These are phyloP conservation scores for Aspergillus aculeatus DNA, from an alignment of 2,329 filamentous ascomycete species.

Conservation along the genomic window DNA sequence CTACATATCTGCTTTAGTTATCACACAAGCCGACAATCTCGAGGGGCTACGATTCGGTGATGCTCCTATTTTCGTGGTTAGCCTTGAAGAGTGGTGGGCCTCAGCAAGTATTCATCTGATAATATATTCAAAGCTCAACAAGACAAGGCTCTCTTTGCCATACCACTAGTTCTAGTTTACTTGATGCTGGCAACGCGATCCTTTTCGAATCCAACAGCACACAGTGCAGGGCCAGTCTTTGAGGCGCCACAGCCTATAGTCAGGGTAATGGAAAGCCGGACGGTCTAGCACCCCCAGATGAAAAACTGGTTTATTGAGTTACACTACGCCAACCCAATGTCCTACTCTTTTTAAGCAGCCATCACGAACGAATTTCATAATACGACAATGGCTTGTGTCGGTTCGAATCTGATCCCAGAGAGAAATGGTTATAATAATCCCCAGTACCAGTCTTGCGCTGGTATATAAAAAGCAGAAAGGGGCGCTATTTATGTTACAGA, in stretches of 20 bases:
- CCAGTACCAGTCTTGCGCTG: too few species aligned
- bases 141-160: constrained; percentile 1
- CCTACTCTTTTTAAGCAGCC: too few species aligned
- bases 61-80: constrained; percentile 1
- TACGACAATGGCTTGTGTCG: too few species aligned
- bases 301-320: too few species aligned
- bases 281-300: constrained; percentile 1
- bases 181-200: not conserved
- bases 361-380: too few species aligned
- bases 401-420: too few species aligned
- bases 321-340: too few species aligned
- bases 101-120: not conserved
- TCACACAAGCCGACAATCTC: constrained; percentile 1
- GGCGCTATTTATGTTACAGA: too few species aligned
- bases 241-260: not conserved
- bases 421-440: too few species aligned
- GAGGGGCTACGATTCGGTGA: not conserved
- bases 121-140: not conserved
- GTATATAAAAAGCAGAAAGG: too few species aligned
- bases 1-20: constrained; percentile 1
- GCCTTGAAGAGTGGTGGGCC: constrained; percentile 1
- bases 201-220: constrained; percentile 1
- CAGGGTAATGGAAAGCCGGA: not conserved
- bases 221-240: not conserved
- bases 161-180: constrained; percentile 1